phyloP scores from a whole-genome alignment of 2,329 filamentous ascomycete genomes.

The Alternaria arborescens region DNA sequence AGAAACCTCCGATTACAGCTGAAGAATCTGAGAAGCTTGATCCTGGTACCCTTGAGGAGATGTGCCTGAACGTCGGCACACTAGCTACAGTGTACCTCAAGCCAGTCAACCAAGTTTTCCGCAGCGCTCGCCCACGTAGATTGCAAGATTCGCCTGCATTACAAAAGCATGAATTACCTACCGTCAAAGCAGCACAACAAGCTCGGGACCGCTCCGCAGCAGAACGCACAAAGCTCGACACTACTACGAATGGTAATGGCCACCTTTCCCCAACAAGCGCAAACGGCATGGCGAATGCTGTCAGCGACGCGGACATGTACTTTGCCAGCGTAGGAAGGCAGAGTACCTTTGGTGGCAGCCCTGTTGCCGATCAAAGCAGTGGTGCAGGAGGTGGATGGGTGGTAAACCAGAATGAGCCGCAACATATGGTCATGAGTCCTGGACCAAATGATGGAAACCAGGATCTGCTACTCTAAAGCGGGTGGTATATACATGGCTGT shows the following conservation, averaged over 20 bases:
- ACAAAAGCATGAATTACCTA: constrained; percentile 74
- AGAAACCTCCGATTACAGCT: constrained; percentile 94
- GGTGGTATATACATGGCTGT: neutral
- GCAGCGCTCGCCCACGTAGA: constrained; percentile 80
- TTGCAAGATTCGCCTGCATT: constrained; percentile 85
- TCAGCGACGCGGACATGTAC: constrained; percentile 87
- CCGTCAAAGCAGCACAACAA: constrained; percentile 58
- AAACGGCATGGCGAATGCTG: constrained; percentile 70
- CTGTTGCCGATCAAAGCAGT: constrained; percentile 39
- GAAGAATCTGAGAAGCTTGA: constrained; percentile 91
- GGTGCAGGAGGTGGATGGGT: constrained; percentile 46
- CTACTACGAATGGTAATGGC: constrained; percentile 38
- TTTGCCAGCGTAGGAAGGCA: constrained; percentile 69
- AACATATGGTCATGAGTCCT: constrained; percentile 41
- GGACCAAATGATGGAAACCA: constrained; percentile 40
- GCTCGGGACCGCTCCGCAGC: constrained; percentile 45
- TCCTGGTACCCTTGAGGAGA: constrained; percentile 88
- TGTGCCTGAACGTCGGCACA: constrained; percentile 95
- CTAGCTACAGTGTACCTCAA: constrained; percentile 97
- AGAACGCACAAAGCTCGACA: constrained; percentile 42
- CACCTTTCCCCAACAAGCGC: constrained; percentile 34
- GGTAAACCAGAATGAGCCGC: constrained; percentile 47
- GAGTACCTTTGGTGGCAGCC: constrained; percentile 48
- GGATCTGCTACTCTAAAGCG: constrained; percentile 39
- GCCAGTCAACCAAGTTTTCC: constrained; percentile 96